Conservation (phyloP, 2,329 filamentous ascomycete species). For the Botrytis aclada region DNA sequence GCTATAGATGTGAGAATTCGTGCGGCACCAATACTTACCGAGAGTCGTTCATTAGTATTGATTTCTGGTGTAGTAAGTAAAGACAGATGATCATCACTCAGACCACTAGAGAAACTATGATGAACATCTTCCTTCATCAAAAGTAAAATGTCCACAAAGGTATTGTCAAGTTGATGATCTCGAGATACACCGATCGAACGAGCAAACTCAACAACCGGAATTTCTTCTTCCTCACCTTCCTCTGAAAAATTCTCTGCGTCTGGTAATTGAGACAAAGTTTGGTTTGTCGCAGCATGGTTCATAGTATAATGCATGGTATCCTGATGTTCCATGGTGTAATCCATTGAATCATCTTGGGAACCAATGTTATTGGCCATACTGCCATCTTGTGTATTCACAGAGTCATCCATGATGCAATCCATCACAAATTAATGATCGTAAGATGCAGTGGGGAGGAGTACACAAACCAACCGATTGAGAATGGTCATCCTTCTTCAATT, state of each 20-base stretch:
- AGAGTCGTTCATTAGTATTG: slow-evolving; percentile 30
- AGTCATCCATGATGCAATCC: not conserved
- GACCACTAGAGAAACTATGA: not conserved
- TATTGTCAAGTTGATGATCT: slow-evolving; percentile 27
- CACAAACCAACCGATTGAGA: not conserved
- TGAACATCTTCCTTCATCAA: slow-evolving; percentile 18
- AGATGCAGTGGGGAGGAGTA: not conserved
- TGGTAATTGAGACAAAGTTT: slow-evolving; percentile 1
- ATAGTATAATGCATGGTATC: not conserved
- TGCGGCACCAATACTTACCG: slow-evolving; percentile 28
- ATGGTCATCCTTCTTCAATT: not conserved
- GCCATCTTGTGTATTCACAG: not conserved
- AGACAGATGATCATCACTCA: slow-evolving; percentile 25
- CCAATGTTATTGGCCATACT: not conserved
- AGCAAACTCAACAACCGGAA: slow-evolving; percentile 34
- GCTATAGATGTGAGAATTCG: slow-evolving; percentile 28
- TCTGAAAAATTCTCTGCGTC: not conserved
- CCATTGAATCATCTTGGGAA: not conserved
- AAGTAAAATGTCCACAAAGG: slow-evolving; percentile 24
- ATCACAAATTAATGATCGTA: not conserved
- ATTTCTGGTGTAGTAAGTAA: slow-evolving; percentile 24
- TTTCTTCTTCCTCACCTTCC: slow-evolving; percentile 24
- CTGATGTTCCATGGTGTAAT: not conserved
- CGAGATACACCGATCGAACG: slow-evolving; percentile 31
- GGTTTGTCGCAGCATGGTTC: not conserved